Evolutionary conservation across 2,329 filamentous ascomycete genomes (phyloP).

Genomic region (Colletotrichum sp.): DNA sequence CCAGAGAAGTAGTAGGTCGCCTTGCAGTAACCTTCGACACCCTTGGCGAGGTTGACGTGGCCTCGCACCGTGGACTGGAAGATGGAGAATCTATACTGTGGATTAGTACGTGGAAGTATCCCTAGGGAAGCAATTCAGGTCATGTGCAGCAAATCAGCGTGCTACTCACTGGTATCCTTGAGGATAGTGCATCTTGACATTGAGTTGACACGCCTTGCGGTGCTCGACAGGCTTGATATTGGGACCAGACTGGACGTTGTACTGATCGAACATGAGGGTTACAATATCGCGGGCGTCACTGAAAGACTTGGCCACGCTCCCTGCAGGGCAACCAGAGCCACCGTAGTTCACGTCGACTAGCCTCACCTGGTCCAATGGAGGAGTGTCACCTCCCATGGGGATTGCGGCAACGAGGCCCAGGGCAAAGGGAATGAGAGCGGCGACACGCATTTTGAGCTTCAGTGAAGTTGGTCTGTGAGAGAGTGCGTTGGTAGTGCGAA

Average conservation of each 20-base stretch:
- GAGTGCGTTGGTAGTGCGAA: background rate
- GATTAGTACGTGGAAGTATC: background rate
- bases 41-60: conserved; percentile 50
- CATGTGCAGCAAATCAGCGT: rapidly evolving
- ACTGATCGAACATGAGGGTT: conserved; percentile 57
- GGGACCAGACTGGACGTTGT: conserved; percentile 54
- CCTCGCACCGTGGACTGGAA: conserved; percentile 58
- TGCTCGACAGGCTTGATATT: conserved; percentile 44
- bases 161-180: conserved; percentile 50
- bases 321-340: conserved; percentile 31
- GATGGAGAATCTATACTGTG: conserved; percentile 40
- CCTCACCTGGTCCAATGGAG: conserved; percentile 28
- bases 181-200: conserved; percentile 55
- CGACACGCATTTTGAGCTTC: background rate
- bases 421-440: background rate
- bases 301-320: conserved; percentile 27
- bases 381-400: conserved; percentile 4
- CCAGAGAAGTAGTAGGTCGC: conserved; percentile 62
- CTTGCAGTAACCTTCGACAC: conserved; percentile 52
- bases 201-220: conserved; percentile 60
- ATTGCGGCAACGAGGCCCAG: conserved; percentile 2
- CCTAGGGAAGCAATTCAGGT: background rate
- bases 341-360: conserved; percentile 29
- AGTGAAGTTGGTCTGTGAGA: background rate
- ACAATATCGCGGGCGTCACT: conserved; percentile 34